A percentile compares a stretch with the other conserved stretches of the same genome.
Conservation (phyloP, 164 flowering plant genomes). For the Stephania yunnanensis region DNA sequence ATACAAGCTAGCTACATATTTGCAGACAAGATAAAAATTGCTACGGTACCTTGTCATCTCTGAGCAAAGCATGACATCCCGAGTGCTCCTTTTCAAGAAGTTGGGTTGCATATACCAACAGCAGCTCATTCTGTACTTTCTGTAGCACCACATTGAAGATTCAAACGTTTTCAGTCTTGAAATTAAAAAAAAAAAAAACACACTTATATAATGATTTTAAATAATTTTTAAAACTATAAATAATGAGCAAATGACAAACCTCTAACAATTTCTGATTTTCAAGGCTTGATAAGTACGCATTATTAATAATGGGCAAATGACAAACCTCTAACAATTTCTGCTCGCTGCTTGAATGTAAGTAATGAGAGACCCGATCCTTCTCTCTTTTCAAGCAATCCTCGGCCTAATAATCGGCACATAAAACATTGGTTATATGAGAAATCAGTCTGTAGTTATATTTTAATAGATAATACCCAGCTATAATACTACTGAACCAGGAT, state of each 20-base stretch:
- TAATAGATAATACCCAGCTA: not conserved
- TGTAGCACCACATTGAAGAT: constrained; percentile 4
- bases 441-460: not conserved
- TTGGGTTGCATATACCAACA: constrained; percentile 48
- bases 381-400: constrained; percentile 79
- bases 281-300: not conserved
- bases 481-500: not conserved
- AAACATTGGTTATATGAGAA: constrained; percentile 8
- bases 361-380: constrained; percentile 81
- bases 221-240: not conserved
- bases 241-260: no score
- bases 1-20: not conserved
- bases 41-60: constrained; percentile 76
- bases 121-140: constrained; percentile 33
- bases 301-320: constrained; percentile 7
- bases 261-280: not conserved
- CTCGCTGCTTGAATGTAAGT: constrained; percentile 76
- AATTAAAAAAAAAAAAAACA: no score
- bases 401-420: constrained; percentile 39
- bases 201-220: no score
- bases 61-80: constrained; percentile 85
- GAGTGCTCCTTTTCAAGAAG: constrained; percentile 92
- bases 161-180: not conserved
- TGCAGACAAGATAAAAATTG: not conserved
- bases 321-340: constrained; percentile 72